A percentile compares a stretch with the other conserved stretches of the same genome.
Evolutionary conservation across 2,329 filamentous ascomycete species (phyloP).

Genomic region (Penicillium psychrosexuale): DNA sequence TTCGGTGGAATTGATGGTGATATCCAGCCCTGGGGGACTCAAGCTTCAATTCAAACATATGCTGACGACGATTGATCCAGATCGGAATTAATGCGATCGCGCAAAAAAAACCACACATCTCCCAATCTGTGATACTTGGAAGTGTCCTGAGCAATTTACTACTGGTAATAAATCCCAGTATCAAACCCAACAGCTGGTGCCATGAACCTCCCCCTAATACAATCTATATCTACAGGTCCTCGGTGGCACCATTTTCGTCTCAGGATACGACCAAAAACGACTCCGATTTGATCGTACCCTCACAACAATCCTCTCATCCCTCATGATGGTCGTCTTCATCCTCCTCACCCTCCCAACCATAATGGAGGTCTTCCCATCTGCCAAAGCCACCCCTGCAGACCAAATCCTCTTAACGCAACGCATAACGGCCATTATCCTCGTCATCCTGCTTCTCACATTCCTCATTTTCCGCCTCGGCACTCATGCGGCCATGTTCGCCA

Average conservation of each 20-base stretch:
- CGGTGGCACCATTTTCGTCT: constrained; percentile 12
- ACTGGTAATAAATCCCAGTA: constrained; percentile 55
- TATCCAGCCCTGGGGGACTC: not conserved
- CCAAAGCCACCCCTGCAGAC: constrained; percentile 4
- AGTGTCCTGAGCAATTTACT: constrained; percentile 81
- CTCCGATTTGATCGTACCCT: constrained; percentile 18
- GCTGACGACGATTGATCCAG: not conserved
- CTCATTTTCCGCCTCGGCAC: constrained; percentile 17
- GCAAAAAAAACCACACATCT: constrained; percentile 68
- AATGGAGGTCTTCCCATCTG: constrained; percentile 18
- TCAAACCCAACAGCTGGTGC: not conserved
- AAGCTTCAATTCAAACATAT: not conserved
- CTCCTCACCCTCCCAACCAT: constrained; percentile 17
- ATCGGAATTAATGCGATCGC: constrained; percentile 64
- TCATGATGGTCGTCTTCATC: constrained; percentile 21
- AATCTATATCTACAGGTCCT: constrained; percentile 9
- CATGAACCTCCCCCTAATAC: not conserved
- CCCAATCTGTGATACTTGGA: constrained; percentile 81
- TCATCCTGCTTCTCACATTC: constrained; percentile 10
- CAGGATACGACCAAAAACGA: constrained; percentile 18
- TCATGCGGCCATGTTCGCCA: constrained; percentile 16
- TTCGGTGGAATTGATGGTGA: constrained; percentile 77
- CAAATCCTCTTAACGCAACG: constrained; percentile 13
- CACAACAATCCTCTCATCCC: constrained; percentile 20
- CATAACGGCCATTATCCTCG: constrained; percentile 7